Evolutionary conservation across 2,329 filamentous ascomycete genomes (phyloP), one percentile per base, ranked within the genome.

Genomic region (Capronia americana): DNA sequence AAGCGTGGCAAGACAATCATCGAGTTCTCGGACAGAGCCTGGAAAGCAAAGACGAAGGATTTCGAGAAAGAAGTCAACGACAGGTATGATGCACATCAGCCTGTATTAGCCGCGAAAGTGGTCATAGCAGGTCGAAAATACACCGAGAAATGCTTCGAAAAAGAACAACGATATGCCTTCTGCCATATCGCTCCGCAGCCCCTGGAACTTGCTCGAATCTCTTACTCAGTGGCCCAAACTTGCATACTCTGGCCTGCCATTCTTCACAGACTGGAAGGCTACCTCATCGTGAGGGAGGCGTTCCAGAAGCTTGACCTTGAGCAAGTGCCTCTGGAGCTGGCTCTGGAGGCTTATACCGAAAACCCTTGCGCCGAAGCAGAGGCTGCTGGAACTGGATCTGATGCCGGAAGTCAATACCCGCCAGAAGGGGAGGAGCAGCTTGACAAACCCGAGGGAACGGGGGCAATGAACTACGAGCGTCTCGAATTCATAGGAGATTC

Each of bases 391-490:
- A 41, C 20, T 14, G 23, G 30, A 34, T 17, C 44, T 4, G 46
- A 14, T 32, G 20, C n/a, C 7, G 28, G 44, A 17, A 28, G 4
- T 48, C 8, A n/a, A 10, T 8, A 46, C 2, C 4, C 28, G n/a
- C 11, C 8, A 14, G 58, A 61, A 34, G 20, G 50, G 12, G 41
- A 63, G 30, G 48, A 32, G 3, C 56, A 51, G 17, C 14, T 23
- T 50, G 28, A 58, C 3, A 38, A 48, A 23, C 56, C 53, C 12
- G 26, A 55, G 34, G 91, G 93, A 72, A 82, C 86, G 2, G 97
- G 97, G 92, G 92, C 93, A 1, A 90, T 89, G 46, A 98, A 98
- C 72, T 99, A 99, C 73, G 95, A 99, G 77, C 87, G 95, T 12
- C 84, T 98, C 0, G 95, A 99, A 74, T 96, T 97, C 66, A 84